Conservation (phyloP, 2,329 filamentous ascomycete species). For the Pestalotiopsis sp. region DNA sequence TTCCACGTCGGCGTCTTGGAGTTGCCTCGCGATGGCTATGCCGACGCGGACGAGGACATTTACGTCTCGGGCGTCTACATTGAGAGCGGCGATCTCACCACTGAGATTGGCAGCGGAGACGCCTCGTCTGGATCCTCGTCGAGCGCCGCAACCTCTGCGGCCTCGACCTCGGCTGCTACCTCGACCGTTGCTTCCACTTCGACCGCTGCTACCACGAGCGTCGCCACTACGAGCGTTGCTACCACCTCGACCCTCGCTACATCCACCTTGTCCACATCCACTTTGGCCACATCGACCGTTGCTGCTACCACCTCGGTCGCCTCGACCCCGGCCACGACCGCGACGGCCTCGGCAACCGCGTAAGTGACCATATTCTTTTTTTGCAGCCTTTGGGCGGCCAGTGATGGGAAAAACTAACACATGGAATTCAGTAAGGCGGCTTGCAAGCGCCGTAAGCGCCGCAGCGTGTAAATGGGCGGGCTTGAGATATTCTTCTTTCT, state of each 20-base stretch:
- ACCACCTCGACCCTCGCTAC: neutral
- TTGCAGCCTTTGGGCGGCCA: neutral
- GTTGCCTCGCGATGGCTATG: conserved; percentile 58
- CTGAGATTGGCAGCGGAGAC: conserved; percentile 64
- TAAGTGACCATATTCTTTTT: neutral
- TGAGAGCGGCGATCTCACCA: conserved; percentile 55
- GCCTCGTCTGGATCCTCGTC: conserved; percentile 55
- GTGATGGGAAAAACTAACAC: conserved; percentile 2
- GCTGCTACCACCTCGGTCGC: neutral
- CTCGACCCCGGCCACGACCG: neutral
- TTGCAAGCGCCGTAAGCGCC: conserved; percentile 6
- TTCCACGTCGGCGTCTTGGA: conserved; percentile 75
- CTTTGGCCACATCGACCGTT: neutral
- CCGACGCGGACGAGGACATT: conserved; percentile 64
- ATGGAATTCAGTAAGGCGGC: conserved; percentile 2
- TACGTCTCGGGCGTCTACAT: conserved; percentile 74
- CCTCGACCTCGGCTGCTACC: neutral
- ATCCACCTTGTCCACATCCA: neutral
- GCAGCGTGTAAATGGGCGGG: neutral
- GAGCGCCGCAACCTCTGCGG: neutral
- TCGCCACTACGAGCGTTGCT: neutral
- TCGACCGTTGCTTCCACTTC: neutral
- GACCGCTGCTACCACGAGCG: neutral
- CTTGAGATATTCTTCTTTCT: neutral
- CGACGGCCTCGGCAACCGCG: conserved; percentile 1